phyloP scores from a whole-genome alignment of 495 filamentous ascomycete genomes.

The Penicillium nucicola region DNA sequence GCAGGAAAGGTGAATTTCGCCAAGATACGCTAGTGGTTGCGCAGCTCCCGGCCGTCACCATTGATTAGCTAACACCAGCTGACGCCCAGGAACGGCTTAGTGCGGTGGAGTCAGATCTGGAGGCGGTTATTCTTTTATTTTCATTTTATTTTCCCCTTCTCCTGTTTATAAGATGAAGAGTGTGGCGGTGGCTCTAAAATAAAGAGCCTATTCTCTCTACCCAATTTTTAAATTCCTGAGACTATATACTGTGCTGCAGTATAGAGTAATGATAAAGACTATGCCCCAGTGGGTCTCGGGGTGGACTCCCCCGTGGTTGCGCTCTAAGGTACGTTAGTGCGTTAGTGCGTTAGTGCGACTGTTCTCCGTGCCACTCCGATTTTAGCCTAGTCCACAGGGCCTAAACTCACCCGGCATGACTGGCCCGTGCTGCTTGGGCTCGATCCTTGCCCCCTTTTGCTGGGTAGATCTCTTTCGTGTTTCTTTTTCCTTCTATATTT shows the following conservation, averaged over 20 bases:
- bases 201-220: neutral
- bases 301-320: conserved; percentile 24
- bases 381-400: conserved; percentile 23
- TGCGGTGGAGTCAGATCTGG: conserved; percentile 39
- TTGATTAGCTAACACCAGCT: conserved; percentile 30
- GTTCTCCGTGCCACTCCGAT: conserved; percentile 29
- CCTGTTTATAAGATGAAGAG: neutral
- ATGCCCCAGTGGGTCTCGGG: conserved; percentile 24
- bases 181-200: neutral
- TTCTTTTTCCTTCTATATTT: neutral
- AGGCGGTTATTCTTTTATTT: conserved; percentile 27
- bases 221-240: neutral
- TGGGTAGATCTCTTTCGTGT: neutral
- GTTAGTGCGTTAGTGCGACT: conserved; percentile 21
- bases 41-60: conserved; percentile 42
- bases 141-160: conserved; percentile 4
- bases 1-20: conserved; percentile 43
- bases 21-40: conserved; percentile 50
- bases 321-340: conserved; percentile 18
- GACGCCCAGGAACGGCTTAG: conserved; percentile 38
- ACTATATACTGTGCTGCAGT: neutral
- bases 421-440: conserved; percentile 22
- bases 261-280: neutral
- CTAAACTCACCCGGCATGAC: conserved; percentile 18
- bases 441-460: conserved; percentile 18